Evolutionary conservation across 306 rosid genomes (phyloP).

Genomic region (Senna siamea): DNA sequence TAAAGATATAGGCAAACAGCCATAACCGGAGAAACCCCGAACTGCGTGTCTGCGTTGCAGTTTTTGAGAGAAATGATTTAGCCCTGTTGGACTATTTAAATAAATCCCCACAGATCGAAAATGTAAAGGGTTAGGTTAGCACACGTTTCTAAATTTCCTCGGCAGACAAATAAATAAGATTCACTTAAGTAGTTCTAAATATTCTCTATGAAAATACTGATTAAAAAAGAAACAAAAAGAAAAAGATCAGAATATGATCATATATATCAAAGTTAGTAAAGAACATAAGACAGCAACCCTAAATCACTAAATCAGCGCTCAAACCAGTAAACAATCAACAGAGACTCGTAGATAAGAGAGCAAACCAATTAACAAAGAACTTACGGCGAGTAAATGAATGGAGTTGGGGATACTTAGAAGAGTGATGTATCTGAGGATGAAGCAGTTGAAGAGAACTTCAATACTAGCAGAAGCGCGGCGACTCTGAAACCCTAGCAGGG

Average conservation of each 20-base stretch:
- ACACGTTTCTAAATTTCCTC: no score
- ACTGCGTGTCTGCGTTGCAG: neutral
- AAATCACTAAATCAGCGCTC: slow-evolving; percentile 36
- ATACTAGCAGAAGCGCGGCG: slow-evolving; percentile 51
- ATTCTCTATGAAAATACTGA: neutral
- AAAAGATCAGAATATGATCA: slow-evolving; percentile 26
- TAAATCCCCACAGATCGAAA: slow-evolving; percentile 13
- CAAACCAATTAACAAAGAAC: slow-evolving; percentile 14
- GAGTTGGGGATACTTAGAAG: slow-evolving; percentile 37
- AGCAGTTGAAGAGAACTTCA: slow-evolving; percentile 26
- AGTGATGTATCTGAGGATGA: slow-evolving; percentile 20
- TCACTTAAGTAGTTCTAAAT: neutral
- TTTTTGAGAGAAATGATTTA: neutral
- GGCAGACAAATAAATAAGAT: neutral
- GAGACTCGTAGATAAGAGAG: neutral
- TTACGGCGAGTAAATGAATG: slow-evolving; percentile 44
- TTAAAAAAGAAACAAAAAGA: neutral
- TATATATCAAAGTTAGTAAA: neutral
- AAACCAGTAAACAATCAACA: neutral
- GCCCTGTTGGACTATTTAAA: neutral
- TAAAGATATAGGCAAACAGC: neutral
- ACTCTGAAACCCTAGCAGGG: slow-evolving; percentile 92
- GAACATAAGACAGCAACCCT: slow-evolving; percentile 6
- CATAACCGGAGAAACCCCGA: neutral
- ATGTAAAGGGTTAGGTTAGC: neutral